Evolutionary conservation across 768 basidiomycete species (phyloP), one percentile per base, ranked within the genome.

Genomic region (Calocybe cyanea): DNA sequence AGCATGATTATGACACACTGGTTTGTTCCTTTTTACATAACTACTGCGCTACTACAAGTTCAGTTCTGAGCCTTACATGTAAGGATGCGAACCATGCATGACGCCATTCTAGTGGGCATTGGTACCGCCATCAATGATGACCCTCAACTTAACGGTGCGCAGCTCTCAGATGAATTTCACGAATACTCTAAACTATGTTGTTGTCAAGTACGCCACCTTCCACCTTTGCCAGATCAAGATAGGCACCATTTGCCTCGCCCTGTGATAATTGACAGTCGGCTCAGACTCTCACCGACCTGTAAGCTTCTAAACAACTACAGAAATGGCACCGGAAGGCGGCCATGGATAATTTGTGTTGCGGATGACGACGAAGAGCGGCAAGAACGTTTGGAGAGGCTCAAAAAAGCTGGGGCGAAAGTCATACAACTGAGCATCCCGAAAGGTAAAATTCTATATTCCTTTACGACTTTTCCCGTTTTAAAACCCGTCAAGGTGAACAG

Each of bases 1-100:
- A 92, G 87, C 63, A 85, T 94, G 83, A 52, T 78, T 33, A 91
- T 99, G 86, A 98, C 95, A 9, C 95, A 98, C 63, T 88, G 89
- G 93, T 92, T 57, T 51, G 76, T 53, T 37, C 47, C 21, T n/a
- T 18, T 19, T 23, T 37, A 20, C 7, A n/a, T 14, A 32, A 8
- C 46, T 17, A 24, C 18, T 23, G n/a, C 30, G 15, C n/a, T 28
- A 14, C 34, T 41, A 42, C 39, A 36, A 55, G 25, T 9, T 31
- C 23, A 41, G 14, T 18, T 15, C 38, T 34, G 25, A 13, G 13
- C 17, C 28, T 7, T 25, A 7, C 34, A 36, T 28, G 25, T 5
- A 25, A 95, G 93, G 83, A 81, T 98, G 80, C 73, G 95, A 51
- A 75, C 90, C 0, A 79, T 91, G 76, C 95, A 98, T 65, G 91